These are phyloP conservation scores for Diversispora epigaea DNA, from an alignment of 192 early-diverging fungal genomes.

Conservation along the genomic window DNA sequence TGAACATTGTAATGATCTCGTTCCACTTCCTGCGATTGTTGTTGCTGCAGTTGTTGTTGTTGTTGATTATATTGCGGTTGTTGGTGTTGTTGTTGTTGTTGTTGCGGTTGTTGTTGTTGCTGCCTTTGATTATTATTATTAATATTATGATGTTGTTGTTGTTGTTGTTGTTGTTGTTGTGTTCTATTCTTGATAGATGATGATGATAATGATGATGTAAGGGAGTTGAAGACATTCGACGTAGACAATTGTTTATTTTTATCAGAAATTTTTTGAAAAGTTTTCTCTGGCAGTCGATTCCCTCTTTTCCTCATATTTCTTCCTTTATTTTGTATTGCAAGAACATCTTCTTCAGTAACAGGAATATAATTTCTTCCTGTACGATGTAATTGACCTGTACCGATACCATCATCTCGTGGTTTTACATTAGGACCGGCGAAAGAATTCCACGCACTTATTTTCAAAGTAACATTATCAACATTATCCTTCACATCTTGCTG, in stretches of 20 bases:
- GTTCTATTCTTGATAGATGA: too few relatives aligned
- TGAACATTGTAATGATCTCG: neutral
- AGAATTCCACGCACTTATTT: slow-evolving; percentile 5
- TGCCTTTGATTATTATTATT: too few relatives aligned
- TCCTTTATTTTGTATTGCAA: slow-evolving; percentile 20
- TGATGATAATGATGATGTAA: too few relatives aligned
- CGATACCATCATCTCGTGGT: slow-evolving; percentile 3
- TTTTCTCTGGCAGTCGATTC: neutral
- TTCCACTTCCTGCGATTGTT: neutral
- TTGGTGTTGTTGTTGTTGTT: too few relatives aligned
- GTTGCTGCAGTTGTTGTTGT: neutral
- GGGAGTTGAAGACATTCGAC: too few relatives aligned
- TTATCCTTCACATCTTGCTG: neutral
- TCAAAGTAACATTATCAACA: neutral
- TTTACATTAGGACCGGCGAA: slow-evolving; percentile 5
- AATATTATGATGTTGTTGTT: too few relatives aligned
- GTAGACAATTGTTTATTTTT: neutral
- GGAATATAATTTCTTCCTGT: slow-evolving; percentile 20
- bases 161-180: too few relatives aligned
- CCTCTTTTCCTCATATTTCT: neutral
- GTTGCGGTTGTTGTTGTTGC: too few relatives aligned
- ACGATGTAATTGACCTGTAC: slow-evolving; percentile 20
- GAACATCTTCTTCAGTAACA: neutral
- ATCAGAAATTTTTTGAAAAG: neutral
- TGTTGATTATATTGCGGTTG: too few relatives aligned